These are phyloP conservation scores for Sophora flavescens DNA, from an alignment of 306 rosid species.

Conservation along the genomic window DNA sequence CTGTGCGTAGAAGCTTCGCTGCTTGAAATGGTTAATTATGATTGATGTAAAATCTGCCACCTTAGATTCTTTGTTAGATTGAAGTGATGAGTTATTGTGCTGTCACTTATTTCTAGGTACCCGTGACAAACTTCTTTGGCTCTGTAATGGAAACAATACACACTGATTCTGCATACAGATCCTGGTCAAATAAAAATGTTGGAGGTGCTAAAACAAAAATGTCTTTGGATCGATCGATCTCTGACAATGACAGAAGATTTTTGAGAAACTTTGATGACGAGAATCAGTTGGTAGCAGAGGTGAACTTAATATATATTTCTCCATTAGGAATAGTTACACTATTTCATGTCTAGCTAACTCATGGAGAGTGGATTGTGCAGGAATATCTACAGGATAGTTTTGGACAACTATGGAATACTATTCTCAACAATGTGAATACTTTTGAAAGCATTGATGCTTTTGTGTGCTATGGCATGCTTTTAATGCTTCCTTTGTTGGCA, in stretches of 20 bases:
- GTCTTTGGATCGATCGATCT: slow-evolving; percentile 47
- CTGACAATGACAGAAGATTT: slow-evolving; percentile 47
- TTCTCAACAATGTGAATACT: slow-evolving; percentile 51
- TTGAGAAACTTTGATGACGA: slow-evolving; percentile 47
- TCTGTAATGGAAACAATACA: slow-evolving; percentile 93
- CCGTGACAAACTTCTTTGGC: slow-evolving; percentile 95
- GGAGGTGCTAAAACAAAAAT: slow-evolving; percentile 40
- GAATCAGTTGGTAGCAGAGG: slow-evolving; percentile 50
- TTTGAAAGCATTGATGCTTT: slow-evolving; percentile 66
- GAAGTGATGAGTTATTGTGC: slow-evolving; percentile 26
- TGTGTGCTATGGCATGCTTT: slow-evolving; percentile 71
- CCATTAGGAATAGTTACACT: slow-evolving; percentile 2
- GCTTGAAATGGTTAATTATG: neutral
- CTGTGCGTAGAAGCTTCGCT: neutral
- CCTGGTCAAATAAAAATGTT: slow-evolving; percentile 42
- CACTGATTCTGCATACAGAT: slow-evolving; percentile 84
- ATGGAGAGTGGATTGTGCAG: slow-evolving; percentile 57
- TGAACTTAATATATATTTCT: slow-evolving; percentile 35
- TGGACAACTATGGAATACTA: slow-evolving; percentile 54
- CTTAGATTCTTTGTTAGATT: slow-evolving; percentile 24
- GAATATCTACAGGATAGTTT: slow-evolving; percentile 50
- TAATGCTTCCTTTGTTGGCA: slow-evolving; percentile 71
- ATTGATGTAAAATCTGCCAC: slow-evolving; percentile 10
- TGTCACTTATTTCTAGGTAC: slow-evolving; percentile 64
- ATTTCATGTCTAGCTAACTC: slow-evolving; percentile 24